Evolutionary conservation across 306 rosid genomes (phyloP).

Genomic region (Cicer bijugum): DNA sequence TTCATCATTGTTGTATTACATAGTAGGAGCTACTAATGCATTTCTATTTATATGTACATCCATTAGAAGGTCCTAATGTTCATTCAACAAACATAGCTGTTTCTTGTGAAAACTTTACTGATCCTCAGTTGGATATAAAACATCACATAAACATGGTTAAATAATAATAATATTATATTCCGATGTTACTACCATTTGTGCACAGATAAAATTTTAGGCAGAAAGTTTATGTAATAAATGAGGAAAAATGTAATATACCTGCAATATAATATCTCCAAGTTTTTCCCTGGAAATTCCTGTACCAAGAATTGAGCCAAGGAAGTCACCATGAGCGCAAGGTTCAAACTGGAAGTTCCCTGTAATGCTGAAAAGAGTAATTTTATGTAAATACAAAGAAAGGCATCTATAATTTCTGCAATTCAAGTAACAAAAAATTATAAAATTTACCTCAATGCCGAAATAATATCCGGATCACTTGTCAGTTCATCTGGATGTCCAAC

Average conservation of each 20-base stretch:
- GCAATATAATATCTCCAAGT: slow-evolving; percentile 83
- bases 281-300: slow-evolving; percentile 85
- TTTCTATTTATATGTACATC: too few species aligned
- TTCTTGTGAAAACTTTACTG: background rate
- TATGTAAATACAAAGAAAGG: slow-evolving; percentile 28
- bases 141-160: background rate
- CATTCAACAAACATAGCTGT: slow-evolving; percentile 19
- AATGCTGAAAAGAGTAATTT: slow-evolving; percentile 59
- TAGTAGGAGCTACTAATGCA: background rate
- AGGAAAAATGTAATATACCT: slow-evolving; percentile 53
- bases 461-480: slow-evolving; percentile 80
- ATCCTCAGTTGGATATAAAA: slow-evolving; percentile 36
- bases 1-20: slow-evolving; percentile 11
- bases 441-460: slow-evolving; percentile 81
- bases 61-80: slow-evolving; percentile 2
- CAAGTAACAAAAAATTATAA: slow-evolving; percentile 23
- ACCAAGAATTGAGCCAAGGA: slow-evolving; percentile 89
- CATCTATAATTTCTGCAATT: slow-evolving; percentile 19
- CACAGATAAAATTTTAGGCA: slow-evolving; percentile 21
- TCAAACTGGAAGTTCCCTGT: slow-evolving; percentile 85
- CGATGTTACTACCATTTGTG: background rate
- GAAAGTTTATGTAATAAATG: slow-evolving; percentile 11
- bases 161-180: slow-evolving; percentile 2
- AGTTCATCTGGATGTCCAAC: slow-evolving; percentile 79
- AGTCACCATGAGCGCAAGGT: slow-evolving; percentile 85